Base-by-base conservation (phyloP, 768 basidiomycete species). In the Mycena vulgaris region DNA sequence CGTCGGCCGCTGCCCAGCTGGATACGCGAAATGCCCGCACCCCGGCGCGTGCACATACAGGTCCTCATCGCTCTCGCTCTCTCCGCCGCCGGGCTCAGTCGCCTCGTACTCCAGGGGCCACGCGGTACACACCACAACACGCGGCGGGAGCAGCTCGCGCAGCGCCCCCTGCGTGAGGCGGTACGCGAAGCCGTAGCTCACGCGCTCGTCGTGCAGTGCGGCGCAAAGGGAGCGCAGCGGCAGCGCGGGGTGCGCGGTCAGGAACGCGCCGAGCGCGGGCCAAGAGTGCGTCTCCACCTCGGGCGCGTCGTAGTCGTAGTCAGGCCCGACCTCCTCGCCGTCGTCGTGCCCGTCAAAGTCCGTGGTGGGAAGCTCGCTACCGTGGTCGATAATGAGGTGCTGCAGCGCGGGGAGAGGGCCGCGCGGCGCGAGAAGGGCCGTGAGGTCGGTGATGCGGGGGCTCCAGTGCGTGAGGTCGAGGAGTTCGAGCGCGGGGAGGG, bases 361-460 rank as follows among this genome's bases (percentile, higher is more conserved):
- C 10, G 55, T 28, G 5, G 28, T 14, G 30, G 57, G 27, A 28
- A 68, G 30, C n/a, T 68, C 66, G 16, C 30, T 13, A 23, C 66
- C 66, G 31, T 61, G 51, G 40, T 68, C 66, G 51, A 68, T 14
- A 28, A 68, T 68, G 51, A 68, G 66, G 31, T 68, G 66, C 51
- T 55, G 66, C n/a, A 68, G 39, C 17, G n/a, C 33, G 5, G 66
- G 51, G 5, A 61, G n/a, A 14, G 35, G 52, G 3, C 45, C 47
- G 48, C 39, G 39, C 4, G 57, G 39, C 8, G n/a, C 23, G 51
- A 61, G 66, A 39, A 68, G 58, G 14, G 40, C 27, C 4, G 5
- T 45, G 25, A 68, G 37, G 19, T 45, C 39, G 2, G 28, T 2
- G 30, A 52, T 28, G 0, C 16, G 8, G 9, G 49, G 66, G 27